phyloP scores from a whole-genome alignment of 768 basidiomycete genomes.

The Termitomyces sp. region DNA sequence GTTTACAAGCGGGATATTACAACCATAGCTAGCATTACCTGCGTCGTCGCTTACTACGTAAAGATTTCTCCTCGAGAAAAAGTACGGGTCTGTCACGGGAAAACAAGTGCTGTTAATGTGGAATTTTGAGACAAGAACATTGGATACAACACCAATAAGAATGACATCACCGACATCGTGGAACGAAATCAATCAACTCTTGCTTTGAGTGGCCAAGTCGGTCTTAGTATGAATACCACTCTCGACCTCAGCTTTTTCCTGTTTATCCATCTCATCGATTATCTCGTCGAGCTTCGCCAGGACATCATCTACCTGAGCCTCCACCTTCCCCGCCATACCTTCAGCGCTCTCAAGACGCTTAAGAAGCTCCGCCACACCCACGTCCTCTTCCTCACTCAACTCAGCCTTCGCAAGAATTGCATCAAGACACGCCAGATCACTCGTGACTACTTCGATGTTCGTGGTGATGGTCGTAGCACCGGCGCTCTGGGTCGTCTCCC shows the following conservation, averaged over 20 bases:
- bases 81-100: neutral
- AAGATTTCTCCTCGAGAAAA: neutral
- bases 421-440: slow-evolving; percentile 31
- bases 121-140: neutral
- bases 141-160: neutral
- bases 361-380: slow-evolving; percentile 46
- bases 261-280: slow-evolving; percentile 36
- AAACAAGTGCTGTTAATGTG: slow-evolving; percentile 52
- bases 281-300: slow-evolving; percentile 54
- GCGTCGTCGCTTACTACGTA: neutral
- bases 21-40: neutral
- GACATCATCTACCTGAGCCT: slow-evolving; percentile 55
- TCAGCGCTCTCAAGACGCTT: slow-evolving; percentile 51
- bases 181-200: neutral
- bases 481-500: neutral
- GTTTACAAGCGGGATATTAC: neutral
- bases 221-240: neutral
- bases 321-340: slow-evolving; percentile 55
- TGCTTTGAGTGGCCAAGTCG: neutral
- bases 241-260: neutral
- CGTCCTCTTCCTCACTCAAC: slow-evolving; percentile 30
- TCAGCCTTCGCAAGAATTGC: slow-evolving; percentile 24
- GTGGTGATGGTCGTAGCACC: slow-evolving; percentile 1
- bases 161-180: slow-evolving; percentile 2
- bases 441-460: slow-evolving; percentile 20